These are phyloP conservation scores for Botrytis cinerea DNA, from an alignment of 2,329 filamentous ascomycete genomes.

Conservation along the genomic window DNA sequence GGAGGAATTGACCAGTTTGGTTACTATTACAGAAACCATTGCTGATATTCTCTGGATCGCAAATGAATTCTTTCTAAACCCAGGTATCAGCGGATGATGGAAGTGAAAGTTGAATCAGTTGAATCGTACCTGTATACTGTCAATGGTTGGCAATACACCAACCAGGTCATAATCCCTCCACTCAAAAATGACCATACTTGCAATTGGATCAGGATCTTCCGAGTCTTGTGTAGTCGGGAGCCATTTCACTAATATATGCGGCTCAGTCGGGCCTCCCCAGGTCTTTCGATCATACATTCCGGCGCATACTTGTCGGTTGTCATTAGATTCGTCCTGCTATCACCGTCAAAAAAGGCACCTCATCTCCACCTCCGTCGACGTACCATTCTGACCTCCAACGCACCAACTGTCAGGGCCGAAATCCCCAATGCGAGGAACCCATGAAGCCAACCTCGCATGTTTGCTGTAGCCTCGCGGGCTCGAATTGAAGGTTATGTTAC, in stretches of 20 bases:
- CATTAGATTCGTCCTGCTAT: conserved; percentile 69
- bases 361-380: conserved; percentile 30
- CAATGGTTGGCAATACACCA: conserved; percentile 62
- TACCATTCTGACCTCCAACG: conserved; percentile 62
- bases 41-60: conserved; percentile 69
- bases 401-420: conserved; percentile 55
- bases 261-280: conserved; percentile 86
- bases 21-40: conserved; percentile 71
- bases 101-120: not conserved
- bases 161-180: conserved; percentile 84
- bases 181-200: conserved; percentile 89
- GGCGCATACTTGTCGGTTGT: conserved; percentile 78
- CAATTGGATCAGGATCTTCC: conserved; percentile 68
- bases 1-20: conserved; percentile 82
- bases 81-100: conserved; percentile 40
- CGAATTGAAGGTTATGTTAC: not conserved
- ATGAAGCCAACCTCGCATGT: conserved; percentile 58
- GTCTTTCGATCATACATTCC: conserved; percentile 90
- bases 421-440: conserved; percentile 54
- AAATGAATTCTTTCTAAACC: conserved; percentile 67
- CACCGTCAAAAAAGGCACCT: conserved; percentile 27
- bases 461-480: conserved; percentile 40
- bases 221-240: conserved; percentile 58
- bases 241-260: conserved; percentile 86
- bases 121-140: conserved; percentile 54